Evolutionary conservation across 768 basidiomycete species (phyloP).

Genomic region (Tylopilus sp.): DNA sequence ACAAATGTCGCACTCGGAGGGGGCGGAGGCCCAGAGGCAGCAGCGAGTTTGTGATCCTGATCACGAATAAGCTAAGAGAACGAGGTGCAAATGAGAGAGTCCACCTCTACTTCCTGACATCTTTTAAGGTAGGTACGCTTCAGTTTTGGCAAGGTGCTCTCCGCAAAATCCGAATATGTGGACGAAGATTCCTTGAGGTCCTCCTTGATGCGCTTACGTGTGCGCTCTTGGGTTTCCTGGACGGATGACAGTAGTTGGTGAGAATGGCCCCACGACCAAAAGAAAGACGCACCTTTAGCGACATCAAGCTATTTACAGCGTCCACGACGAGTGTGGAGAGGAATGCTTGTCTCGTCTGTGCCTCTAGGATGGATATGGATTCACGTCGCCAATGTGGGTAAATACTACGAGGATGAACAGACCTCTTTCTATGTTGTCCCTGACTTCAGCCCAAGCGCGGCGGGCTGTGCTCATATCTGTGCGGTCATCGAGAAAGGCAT

Average conservation of each 20-base stretch:
- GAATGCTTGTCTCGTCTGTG: constrained; percentile 79
- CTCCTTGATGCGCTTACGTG: constrained; percentile 88
- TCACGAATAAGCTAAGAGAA: constrained; percentile 7
- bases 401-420: constrained; percentile 13
- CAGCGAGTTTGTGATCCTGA: constrained; percentile 63
- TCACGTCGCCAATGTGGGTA: not conserved
- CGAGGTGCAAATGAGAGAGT: constrained; percentile 10
- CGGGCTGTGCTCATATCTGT: constrained; percentile 60
- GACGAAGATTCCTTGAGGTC: constrained; percentile 77
- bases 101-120: constrained; percentile 84
- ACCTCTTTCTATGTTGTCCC: constrained; percentile 86
- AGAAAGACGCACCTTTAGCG: constrained; percentile 52
- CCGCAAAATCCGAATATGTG: constrained; percentile 80
- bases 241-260: not conserved
- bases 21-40: constrained; percentile 32
- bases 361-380: constrained; percentile 53
- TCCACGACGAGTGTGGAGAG: constrained; percentile 65
- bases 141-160: constrained; percentile 73
- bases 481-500: constrained; percentile 71
- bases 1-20: constrained; percentile 31
- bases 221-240: constrained; percentile 88
- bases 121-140: constrained; percentile 80
- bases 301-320: constrained; percentile 65
- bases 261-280: not conserved
- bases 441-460: constrained; percentile 77